phyloP scores from a whole-genome alignment of 2,329 filamentous ascomycete species.

The Colletotrichum graminicola region DNA sequence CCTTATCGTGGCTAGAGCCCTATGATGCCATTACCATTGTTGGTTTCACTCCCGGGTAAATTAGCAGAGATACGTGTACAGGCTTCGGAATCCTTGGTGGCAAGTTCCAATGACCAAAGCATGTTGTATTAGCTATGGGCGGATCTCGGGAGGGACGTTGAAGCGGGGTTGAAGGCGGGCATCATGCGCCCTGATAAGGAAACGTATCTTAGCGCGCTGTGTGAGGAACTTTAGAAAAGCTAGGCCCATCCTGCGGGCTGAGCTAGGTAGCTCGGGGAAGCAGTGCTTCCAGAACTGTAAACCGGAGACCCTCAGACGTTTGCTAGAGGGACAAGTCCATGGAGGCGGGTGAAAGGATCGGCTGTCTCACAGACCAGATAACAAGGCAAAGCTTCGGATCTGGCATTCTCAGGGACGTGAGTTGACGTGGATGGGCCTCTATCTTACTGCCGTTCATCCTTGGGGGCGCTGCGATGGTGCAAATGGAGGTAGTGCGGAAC shows the following conservation, averaged over 20 bases:
- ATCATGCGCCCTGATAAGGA: neutral
- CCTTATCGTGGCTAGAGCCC: neutral
- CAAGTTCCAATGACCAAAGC: neutral
- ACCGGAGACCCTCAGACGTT: neutral
- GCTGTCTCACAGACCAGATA: neutral
- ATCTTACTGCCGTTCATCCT: neutral
- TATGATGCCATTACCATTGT: neutral
- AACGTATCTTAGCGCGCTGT: conserved; percentile 5
- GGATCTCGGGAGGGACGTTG: conserved; percentile 15
- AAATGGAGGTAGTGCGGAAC: neutral
- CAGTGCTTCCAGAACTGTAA: conserved; percentile 6
- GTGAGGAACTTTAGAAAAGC: conserved; percentile 35
- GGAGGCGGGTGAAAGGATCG: neutral
- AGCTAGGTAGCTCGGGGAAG: conserved; percentile 26
- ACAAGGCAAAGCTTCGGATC: conserved; percentile 21
- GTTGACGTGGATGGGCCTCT: neutral
- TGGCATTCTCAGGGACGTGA: neutral
- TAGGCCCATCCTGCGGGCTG: conserved; percentile 30
- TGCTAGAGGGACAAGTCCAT: conserved; percentile 3
- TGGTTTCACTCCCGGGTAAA: neutral
- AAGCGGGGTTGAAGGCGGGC: conserved; percentile 1
- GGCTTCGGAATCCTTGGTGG: neutral
- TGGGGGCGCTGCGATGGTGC: neutral
- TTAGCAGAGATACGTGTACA: neutral
- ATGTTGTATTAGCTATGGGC: neutral